Base-by-base conservation (phyloP, 1,139 yeast genomes). In the Scheffersomyces parashehatae region DNA sequence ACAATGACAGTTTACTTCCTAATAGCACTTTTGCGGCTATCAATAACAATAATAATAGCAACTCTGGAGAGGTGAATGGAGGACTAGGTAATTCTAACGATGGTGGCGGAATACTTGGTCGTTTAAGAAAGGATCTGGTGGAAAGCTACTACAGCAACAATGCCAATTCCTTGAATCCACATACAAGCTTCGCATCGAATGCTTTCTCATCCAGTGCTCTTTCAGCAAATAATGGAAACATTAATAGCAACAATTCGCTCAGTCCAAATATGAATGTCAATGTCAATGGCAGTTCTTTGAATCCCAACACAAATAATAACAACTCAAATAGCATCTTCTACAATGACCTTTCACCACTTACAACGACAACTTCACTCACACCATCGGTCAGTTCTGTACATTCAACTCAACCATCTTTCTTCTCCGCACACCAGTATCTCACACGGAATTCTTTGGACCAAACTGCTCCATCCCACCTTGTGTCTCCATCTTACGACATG, bases 361-460 rank as follows among this genome's bases (percentile, higher is more conserved):
- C 79, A 11, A 73, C 79, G 2, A 71, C 77, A 13, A 73, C 77
- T 0, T 73, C 78, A 3, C 60, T 70, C 36, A 70, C 79, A 0
- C 77, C 75, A 0, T 71, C 77, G 5, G 58, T 70, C 5, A 63
- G 66, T 31, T 72, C 77, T 2, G 53, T 71, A 12, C 77, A 73
- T 48, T 72, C 76, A 20, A 62, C 72, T 2, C 79, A 73, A 45
- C 77, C 74, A 5, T 71, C 77, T 5, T 74, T 72, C 49, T 72
- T 73, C 47, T 70, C 76, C 1, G 79, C 79, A 1, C 73, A 72
- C 35, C 79, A 73, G 49, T 69, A 65, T 51, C 52, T 73, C 36
- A 60, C 70, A 3, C 55, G 75, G 34, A 70, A 65, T 39, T 69
- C 77, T 5, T 51, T 73, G 26, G 79, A 73, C 34, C 70, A 70